These are phyloP conservation scores for Penicillium herquei DNA, from an alignment of 495 filamentous ascomycete species.

Conservation along the genomic window DNA sequence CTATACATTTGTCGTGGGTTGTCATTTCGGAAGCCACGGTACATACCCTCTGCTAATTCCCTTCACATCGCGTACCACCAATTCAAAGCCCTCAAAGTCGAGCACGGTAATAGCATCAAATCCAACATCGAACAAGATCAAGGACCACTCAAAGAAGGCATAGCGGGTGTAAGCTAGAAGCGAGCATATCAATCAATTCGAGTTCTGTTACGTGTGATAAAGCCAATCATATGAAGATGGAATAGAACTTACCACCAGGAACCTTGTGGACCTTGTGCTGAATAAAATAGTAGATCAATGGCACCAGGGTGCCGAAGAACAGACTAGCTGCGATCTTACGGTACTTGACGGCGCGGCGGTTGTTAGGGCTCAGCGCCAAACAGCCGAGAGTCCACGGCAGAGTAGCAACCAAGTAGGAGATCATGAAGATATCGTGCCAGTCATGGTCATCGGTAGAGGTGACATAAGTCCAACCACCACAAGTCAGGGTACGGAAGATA, in stretches of 20 bases:
- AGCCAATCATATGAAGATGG: background rate
- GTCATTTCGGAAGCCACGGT: constrained; percentile 89
- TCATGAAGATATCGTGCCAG: constrained; percentile 99
- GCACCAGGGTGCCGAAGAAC: constrained; percentile 90
- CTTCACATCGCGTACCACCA: constrained; percentile 85
- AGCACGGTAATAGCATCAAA: constrained; percentile 97
- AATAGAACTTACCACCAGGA: constrained; percentile 71
- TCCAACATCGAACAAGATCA: constrained; percentile 91
- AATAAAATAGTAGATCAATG: constrained; percentile 95
- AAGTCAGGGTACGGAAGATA: constrained; percentile 85
- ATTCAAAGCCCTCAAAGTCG: constrained; percentile 87
- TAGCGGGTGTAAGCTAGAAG: constrained; percentile 91
- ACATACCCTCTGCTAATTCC: constrained; percentile 99
- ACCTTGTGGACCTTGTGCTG: constrained; percentile 98
- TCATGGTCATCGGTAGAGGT: constrained; percentile 98
- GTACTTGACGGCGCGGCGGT: constrained; percentile 80
- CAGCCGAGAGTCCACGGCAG: constrained; percentile 95
- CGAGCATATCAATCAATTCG: constrained; percentile 4
- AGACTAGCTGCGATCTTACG: constrained; percentile 77
- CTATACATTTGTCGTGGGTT: constrained; percentile 52
- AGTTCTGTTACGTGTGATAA: background rate
- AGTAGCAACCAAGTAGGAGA: constrained; percentile 92
- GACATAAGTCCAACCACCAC: constrained; percentile 98
- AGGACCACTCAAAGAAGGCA: constrained; percentile 95
- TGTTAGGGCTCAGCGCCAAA: constrained; percentile 83